Base-by-base conservation (phyloP, 2,329 filamentous ascomycete species). In the Trichophyton mentagrophytes region DNA sequence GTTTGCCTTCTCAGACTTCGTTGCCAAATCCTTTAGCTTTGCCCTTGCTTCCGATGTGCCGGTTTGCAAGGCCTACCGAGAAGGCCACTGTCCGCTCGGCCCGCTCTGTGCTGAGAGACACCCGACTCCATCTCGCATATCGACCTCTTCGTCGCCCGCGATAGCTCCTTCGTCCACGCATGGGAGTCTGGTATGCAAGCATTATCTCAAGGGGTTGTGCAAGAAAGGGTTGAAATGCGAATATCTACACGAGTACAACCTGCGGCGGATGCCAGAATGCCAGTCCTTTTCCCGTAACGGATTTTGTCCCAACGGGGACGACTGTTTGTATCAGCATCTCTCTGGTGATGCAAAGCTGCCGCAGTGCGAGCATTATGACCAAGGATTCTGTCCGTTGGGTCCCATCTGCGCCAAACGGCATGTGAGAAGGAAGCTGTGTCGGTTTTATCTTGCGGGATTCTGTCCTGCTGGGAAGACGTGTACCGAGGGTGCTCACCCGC, bases 151-250 rank as follows among this genome's bases (percentile, higher is more conserved):
- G 0, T 76, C 72, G n/a, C 74, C 72, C n/a, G 72, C 73, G 46
- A 66, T 74, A 60, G 71, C 72, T 11, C 70, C 75, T 3, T 72
- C 74, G 17, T 73, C 73, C 17, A 74, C 71, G 3, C 72, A 75
- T 61, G 73, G 73, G 33, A 82, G 78, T 58, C 84, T 97, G 15
- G 92, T 99, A 63, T 99, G 93, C 84, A 99, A 99, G 78, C 93
- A 97, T 80, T 97, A 93, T 86, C 85, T 97, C 70, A 89, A 95
- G 65, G 92, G 91, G 0, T 84, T 99, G 20, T 99, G 93, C 80
- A 99, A 99, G 73, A 97, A 97, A 76, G 93, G 92, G 69, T 87
- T 96, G 71, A 84, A 85, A 67, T 99, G 93, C 84, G 93, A 99
- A 78, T 99, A 97, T 70, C 80, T 97, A 57, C 93, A 99, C 80